These are phyloP conservation scores for Suillus subluteus DNA, from an alignment of 768 basidiomycete genomes.

Conservation along the genomic window DNA sequence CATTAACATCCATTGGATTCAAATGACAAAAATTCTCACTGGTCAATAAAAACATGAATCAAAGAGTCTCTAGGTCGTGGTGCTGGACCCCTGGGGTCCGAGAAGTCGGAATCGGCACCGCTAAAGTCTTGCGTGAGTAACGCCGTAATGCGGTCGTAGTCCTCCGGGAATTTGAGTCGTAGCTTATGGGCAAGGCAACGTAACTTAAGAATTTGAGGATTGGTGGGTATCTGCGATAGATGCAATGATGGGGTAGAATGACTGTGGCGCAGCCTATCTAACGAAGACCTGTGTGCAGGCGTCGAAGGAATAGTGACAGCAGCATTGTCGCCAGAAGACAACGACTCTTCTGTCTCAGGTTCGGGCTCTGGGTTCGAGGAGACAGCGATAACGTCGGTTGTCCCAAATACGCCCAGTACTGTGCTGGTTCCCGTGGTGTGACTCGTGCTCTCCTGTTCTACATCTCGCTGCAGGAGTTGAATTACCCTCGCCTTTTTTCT, in stretches of 20 bases:
- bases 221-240: constrained; percentile 43
- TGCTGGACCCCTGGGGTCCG: constrained; percentile 38
- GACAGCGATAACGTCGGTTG: constrained; percentile 26
- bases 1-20: neutral
- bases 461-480: constrained; percentile 30
- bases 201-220: constrained; percentile 52
- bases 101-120: constrained; percentile 38
- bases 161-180: constrained; percentile 58
- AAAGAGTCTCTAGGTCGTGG: constrained; percentile 34
- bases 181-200: constrained; percentile 60
- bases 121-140: constrained; percentile 39
- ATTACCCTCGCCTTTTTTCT: constrained; percentile 39
- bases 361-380: constrained; percentile 25
- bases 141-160: constrained; percentile 39
- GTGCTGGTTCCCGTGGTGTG: constrained; percentile 4
- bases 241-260: constrained; percentile 52
- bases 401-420: neutral
- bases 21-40: constrained; percentile 36
- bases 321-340: constrained; percentile 31
- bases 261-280: constrained; percentile 42
- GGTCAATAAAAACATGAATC: constrained; percentile 48
- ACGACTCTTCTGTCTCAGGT: constrained; percentile 29
- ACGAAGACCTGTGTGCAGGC: constrained; percentile 26
- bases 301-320: constrained; percentile 30
- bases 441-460: constrained; percentile 3